Conservation (phyloP, 345 rosid species). For the Eucalyptus guilfoylei region DNA sequence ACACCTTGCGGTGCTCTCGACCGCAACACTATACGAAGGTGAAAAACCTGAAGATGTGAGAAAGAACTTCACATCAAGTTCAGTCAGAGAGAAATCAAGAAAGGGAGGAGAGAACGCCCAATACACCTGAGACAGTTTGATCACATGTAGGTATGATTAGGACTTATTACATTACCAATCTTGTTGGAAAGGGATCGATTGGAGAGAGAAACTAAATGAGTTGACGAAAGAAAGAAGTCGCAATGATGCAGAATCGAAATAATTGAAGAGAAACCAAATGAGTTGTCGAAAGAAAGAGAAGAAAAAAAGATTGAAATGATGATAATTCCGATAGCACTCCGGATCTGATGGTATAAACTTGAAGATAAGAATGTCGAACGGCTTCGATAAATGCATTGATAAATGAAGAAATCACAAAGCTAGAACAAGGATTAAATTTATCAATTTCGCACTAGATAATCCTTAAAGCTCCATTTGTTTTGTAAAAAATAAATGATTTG, state of each 20-base stretch:
- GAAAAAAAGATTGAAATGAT: not conserved
- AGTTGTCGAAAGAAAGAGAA: not conserved
- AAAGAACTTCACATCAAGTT: not conserved
- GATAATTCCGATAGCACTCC: accelerated
- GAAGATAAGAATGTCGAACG: accelerated
- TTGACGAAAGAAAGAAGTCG: not conserved
- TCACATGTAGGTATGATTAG: not conserved
- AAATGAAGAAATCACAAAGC: not conserved
- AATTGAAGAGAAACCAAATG: not conserved
- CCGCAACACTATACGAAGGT: not conserved
- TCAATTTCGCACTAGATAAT: not conserved
- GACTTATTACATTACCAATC: not conserved
- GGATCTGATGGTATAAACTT: not conserved
- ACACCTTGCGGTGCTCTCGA: not conserved
- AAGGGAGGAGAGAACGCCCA: not conserved
- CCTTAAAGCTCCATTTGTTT: accelerated
- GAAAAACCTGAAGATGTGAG: not conserved
- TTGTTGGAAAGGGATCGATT: not conserved
- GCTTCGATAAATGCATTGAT: not conserved
- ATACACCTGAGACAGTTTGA: not conserved
- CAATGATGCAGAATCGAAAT: not conserved
- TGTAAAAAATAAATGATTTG: accelerated
- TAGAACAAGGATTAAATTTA: not conserved
- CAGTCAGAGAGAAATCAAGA: not conserved
- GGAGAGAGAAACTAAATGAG: not conserved